Evolutionary conservation across 768 basidiomycete species (phyloP).

Genomic region (Lyophyllum decastes): DNA sequence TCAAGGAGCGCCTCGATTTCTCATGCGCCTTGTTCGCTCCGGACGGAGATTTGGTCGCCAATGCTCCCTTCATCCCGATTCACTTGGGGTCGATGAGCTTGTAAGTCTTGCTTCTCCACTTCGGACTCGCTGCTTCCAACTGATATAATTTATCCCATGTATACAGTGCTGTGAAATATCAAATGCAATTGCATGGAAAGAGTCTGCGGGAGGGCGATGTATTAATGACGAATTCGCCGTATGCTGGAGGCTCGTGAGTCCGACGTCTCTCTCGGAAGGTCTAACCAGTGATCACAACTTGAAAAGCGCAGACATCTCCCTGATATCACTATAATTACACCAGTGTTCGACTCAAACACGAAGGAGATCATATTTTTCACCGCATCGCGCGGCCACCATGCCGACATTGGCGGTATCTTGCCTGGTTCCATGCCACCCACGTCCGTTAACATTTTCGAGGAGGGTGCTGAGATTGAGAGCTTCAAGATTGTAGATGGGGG

Average conservation of each 20-base stretch:
- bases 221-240: conserved; percentile 88
- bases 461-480: conserved; percentile 88
- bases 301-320: conserved; percentile 39
- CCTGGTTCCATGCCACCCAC: conserved; percentile 97
- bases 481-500: conserved; percentile 90
- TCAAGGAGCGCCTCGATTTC: conserved; percentile 94
- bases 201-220: conserved; percentile 88
- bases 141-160: not conserved
- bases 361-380: conserved; percentile 89
- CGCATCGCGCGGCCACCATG: conserved; percentile 92
- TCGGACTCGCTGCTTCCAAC: not conserved
- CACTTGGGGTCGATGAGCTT: conserved; percentile 91
- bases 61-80: conserved; percentile 90
- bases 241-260: conserved; percentile 84
- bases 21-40: conserved; percentile 94
- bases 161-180: conserved; percentile 80
- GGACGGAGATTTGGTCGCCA: conserved; percentile 93
- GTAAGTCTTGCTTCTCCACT: conserved; percentile 43
- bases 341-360: conserved; percentile 71
- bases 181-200: conserved; percentile 76
- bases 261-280: conserved; percentile 8
- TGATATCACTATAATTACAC: conserved; percentile 93
- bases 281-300: not conserved
- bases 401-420: conserved; percentile 90
- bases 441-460: conserved; percentile 87